Percentiles rank a stretch among this genome's conserved stretches.
These are phyloP conservation scores for Passiflora organensis DNA, from an alignment of 345 rosid species.

Conservation along the genomic window DNA sequence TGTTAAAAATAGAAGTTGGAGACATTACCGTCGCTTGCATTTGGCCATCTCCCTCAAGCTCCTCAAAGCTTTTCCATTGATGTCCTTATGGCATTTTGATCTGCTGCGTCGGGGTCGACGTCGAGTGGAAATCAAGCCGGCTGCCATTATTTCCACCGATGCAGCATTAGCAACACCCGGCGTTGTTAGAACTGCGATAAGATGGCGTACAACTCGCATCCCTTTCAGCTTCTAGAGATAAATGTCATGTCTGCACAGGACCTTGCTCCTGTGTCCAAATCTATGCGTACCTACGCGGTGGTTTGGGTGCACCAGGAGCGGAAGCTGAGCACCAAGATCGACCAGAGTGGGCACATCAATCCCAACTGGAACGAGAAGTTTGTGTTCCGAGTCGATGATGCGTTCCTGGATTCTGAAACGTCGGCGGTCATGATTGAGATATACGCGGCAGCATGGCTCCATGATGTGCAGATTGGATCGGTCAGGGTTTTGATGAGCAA, in stretches of 20 bases:
- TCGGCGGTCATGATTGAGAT: constrained; percentile 67
- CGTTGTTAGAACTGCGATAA: no score
- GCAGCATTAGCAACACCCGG: no score
- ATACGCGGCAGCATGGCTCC: constrained; percentile 83
- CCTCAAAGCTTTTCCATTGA: neutral
- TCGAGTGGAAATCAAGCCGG: no score
- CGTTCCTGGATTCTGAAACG: constrained; percentile 46
- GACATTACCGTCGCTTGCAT: no score
- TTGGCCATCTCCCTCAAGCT: no score
- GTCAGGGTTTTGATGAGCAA: constrained; percentile 55
- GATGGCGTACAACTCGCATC: constrained; percentile 17
- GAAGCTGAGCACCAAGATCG: constrained; percentile 65
- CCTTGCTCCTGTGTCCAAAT: constrained; percentile 55
- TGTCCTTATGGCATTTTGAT: neutral
- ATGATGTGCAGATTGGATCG: constrained; percentile 63
- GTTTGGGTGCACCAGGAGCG: constrained; percentile 68
- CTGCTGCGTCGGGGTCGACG: no score
- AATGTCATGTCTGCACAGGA: constrained; percentile 76
- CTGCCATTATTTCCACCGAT: no score
- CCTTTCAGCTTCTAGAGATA: constrained; percentile 63
- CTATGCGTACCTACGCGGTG: constrained; percentile 81
- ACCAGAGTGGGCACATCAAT: constrained; percentile 53
- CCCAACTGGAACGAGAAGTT: constrained; percentile 91
- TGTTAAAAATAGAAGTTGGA: no score
- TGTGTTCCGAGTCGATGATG: constrained; percentile 66